These are phyloP conservation scores for Rhododendron williamsianum DNA, from an alignment of 148 eudicot species.

Conservation along the genomic window DNA sequence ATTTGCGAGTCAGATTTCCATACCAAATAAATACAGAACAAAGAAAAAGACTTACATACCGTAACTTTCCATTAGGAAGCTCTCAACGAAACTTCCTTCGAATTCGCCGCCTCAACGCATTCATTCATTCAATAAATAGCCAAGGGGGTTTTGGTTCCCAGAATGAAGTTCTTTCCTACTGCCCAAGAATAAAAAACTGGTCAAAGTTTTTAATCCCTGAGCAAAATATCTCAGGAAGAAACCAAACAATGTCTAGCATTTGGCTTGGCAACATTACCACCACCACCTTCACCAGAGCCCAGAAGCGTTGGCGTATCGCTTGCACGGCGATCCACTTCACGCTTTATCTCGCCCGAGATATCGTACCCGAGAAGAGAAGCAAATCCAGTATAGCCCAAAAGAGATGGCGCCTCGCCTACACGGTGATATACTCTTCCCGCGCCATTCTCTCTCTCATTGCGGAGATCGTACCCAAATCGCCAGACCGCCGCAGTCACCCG, in stretches of 20 bases:
- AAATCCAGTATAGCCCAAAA: not conserved
- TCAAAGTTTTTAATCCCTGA: not conserved
- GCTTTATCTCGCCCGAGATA: constrained; percentile 8
- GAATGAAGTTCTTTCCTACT: not conserved
- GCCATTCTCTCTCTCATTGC: constrained; percentile 27
- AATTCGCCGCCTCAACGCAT: not conserved
- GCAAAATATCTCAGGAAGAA: not conserved
- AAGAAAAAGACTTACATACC: not conserved
- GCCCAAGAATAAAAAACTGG: not conserved
- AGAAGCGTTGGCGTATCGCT: constrained; percentile 17
- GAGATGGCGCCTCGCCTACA: constrained; percentile 3
- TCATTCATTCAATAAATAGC: not conserved
- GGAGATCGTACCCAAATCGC: constrained; percentile 1
- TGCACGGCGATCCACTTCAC: constrained; percentile 9
- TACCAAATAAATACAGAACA: not conserved
- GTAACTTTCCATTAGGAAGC: not conserved
- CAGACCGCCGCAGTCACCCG: not conserved
- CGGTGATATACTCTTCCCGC: constrained; percentile 26
- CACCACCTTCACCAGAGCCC: constrained; percentile 12
- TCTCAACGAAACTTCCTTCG: not conserved
- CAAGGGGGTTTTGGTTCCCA: not conserved
- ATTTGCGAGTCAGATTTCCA: not conserved
- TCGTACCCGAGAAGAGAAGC: not conserved
- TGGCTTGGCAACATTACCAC: not conserved
- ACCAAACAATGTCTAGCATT: not conserved